A percentile compares a stretch with the other conserved stretches of the same genome.
Conservation (phyloP, 23 red algal species). For the Chondrus crispus region DNA sequence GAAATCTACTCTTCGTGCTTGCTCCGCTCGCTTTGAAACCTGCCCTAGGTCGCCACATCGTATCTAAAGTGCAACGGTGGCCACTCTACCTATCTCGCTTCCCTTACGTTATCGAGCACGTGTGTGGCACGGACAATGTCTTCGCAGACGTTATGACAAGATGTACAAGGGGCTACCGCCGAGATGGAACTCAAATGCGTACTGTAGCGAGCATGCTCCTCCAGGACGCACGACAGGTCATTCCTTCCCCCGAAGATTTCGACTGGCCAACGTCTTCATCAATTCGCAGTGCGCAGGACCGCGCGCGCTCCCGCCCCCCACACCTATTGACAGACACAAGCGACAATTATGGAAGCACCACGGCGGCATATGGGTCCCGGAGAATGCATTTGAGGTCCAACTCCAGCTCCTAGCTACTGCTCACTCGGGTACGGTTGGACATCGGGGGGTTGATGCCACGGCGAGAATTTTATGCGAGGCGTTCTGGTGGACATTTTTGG, state of each 20-base stretch:
- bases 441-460: neutral
- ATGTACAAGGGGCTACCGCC: neutral
- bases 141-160: neutral
- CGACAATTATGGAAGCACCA: neutral
- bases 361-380: neutral
- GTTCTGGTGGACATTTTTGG: neutral
- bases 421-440: neutral
- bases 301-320: no score
- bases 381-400: neutral
- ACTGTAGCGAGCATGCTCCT: neutral
- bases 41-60: neutral
- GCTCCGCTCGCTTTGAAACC: neutral
- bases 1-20: conserved; percentile 38
- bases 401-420: neutral
- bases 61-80: conserved; percentile 9
- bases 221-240: neutral
- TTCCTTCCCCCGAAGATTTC: neutral
- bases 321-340: no score
- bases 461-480: neutral
- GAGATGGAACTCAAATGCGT: neutral
- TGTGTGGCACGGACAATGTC: neutral
- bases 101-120: conserved; percentile 1
- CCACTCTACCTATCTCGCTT: conserved; percentile 1
- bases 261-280: no score
- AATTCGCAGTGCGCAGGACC: no score